Evolutionary conservation across 1,284 basidiomycete genomes (phyloP).

Genomic region (Leccinum subspadiceum): DNA sequence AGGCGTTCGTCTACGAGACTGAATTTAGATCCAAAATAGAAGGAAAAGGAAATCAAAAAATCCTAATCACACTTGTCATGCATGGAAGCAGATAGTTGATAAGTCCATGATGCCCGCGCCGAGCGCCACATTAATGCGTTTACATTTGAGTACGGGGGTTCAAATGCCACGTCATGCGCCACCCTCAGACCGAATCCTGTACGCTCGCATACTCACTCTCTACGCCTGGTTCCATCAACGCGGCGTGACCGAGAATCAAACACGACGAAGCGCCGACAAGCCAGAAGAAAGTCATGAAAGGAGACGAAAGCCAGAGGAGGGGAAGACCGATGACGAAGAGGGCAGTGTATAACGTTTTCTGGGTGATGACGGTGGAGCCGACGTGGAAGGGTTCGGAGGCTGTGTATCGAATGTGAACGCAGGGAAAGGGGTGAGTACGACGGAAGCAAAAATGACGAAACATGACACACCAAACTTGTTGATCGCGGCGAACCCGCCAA

Average conservation of each 20-base stretch:
- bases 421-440: constrained; percentile 6
- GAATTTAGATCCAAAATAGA: neutral
- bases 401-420: constrained; percentile 25
- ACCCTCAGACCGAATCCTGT: constrained; percentile 56
- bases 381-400: constrained; percentile 79
- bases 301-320: constrained; percentile 66
- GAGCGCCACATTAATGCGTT: neutral
- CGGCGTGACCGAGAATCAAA: constrained; percentile 79
- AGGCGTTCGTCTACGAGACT: neutral
- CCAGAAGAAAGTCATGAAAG: constrained; percentile 76
- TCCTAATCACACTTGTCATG: neutral
- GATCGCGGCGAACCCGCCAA: constrained; percentile 89
- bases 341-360: constrained; percentile 77
- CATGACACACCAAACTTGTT: constrained; percentile 80
- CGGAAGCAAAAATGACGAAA: neutral
- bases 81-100: neutral
- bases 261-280: constrained; percentile 73
- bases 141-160: neutral
- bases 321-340: constrained; percentile 80
- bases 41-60: neutral
- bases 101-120: neutral
- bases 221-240: constrained; percentile 83
- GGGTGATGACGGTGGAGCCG: constrained; percentile 76
- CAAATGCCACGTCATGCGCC: neutral
- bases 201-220: constrained; percentile 86